These are phyloP conservation scores for Apodospora peruviana DNA, from an alignment of 495 filamentous ascomycete species.

Conservation along the genomic window DNA sequence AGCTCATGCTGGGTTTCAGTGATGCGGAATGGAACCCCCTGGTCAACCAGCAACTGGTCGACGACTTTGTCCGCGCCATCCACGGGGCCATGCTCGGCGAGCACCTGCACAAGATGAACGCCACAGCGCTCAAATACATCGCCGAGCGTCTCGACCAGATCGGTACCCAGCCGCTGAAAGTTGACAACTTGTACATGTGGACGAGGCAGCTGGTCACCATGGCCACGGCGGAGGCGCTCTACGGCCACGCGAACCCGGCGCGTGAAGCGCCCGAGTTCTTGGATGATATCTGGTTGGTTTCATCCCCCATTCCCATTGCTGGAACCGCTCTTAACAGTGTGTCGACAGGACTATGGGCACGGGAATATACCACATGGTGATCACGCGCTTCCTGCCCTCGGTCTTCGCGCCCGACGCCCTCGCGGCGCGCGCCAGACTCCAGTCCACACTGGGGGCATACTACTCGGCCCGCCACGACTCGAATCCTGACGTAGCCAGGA, in stretches of 20 bases:
- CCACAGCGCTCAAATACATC: neutral
- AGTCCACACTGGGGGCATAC: slow-evolving; percentile 4
- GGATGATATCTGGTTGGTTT: too few relatives aligned
- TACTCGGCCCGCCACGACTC: slow-evolving; percentile 7
- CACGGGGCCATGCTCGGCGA: neutral
- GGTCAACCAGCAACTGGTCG: too few relatives aligned
- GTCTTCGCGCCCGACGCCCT: slow-evolving; percentile 26
- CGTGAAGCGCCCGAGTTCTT: too few relatives aligned
- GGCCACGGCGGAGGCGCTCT: neutral
- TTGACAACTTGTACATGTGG: neutral
- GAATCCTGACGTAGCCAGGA: neutral
- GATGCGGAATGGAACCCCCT: neutral
- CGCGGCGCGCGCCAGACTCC: slow-evolving; percentile 15
- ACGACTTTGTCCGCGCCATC: neutral
- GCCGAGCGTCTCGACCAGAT: neutral
- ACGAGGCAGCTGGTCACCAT: neutral
- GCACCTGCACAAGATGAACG: neutral
- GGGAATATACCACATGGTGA: too few relatives aligned
- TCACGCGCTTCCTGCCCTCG: slow-evolving; percentile 19
- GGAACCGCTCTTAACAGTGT: too few relatives aligned
- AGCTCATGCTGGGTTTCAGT: neutral
- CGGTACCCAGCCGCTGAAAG: neutral
- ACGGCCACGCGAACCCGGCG: too few relatives aligned
- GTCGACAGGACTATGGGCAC: too few relatives aligned
- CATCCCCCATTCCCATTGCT: too few relatives aligned